phyloP scores from a whole-genome alignment of 352 stramenopile species.

The Pythium vanterpoolii region DNA sequence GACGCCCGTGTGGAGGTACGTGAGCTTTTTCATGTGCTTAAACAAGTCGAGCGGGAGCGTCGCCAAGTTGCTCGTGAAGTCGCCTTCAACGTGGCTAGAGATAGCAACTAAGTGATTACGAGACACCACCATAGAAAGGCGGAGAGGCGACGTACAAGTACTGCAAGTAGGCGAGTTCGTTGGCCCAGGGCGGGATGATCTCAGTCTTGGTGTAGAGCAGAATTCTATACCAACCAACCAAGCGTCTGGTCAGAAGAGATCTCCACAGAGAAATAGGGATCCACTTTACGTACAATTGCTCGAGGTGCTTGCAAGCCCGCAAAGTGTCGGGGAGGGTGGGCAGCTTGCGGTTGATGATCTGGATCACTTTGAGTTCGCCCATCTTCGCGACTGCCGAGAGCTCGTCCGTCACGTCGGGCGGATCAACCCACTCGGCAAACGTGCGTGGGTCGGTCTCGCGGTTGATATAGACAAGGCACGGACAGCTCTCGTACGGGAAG shows the following conservation, averaged over 20 bases:
- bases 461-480: constrained; percentile 42
- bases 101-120: background rate
- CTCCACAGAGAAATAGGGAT: background rate
- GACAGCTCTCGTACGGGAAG: constrained; percentile 19
- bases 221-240: constrained; percentile 4
- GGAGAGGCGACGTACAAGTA: constrained; percentile 22
- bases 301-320: constrained; percentile 28
- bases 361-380: constrained; percentile 36
- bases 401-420: constrained; percentile 26
- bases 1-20: constrained; percentile 34
- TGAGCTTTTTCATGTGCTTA: constrained; percentile 31
- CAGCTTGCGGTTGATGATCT: constrained; percentile 43
- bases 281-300: constrained; percentile 22
- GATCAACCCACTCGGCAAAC: constrained; percentile 36
- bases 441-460: constrained; percentile 24
- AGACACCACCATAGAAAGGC: background rate
- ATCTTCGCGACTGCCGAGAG: constrained; percentile 27
- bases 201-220: constrained; percentile 27
- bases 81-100: constrained; percentile 4
- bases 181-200: constrained; percentile 16
- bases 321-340: constrained; percentile 34
- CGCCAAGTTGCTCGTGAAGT: background rate
- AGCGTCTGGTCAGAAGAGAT: background rate
- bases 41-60: constrained; percentile 29
- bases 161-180: constrained; percentile 16